Conservation (phyloP, 1,139 yeast species). For the Scheffersomyces illinoinensis region DNA sequence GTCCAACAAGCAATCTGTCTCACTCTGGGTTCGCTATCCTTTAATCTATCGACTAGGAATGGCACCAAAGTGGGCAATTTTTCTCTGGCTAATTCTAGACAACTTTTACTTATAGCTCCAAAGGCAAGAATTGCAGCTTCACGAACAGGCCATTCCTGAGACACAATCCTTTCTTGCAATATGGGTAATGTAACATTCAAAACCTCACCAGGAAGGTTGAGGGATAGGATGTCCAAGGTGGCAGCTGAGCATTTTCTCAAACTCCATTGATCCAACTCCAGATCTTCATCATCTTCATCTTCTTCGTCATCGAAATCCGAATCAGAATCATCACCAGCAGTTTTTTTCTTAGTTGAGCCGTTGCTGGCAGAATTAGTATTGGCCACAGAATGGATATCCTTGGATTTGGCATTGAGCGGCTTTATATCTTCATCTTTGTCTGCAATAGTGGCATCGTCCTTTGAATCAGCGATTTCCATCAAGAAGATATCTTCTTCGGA, state of each 20-base stretch:
- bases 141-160: constrained; percentile 80
- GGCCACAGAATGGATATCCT: constrained; percentile 57
- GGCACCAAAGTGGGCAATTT: constrained; percentile 83
- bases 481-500: constrained; percentile 76
- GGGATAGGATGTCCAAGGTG: constrained; percentile 78
- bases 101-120: constrained; percentile 94
- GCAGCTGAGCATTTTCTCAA: constrained; percentile 94
- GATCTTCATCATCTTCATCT: constrained; percentile 66
- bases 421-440: constrained; percentile 87
- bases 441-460: constrained; percentile 63
- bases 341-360: constrained; percentile 11
- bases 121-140: constrained; percentile 93
- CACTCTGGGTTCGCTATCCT: constrained; percentile 79
- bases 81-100: constrained; percentile 67
- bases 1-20: constrained; percentile 97
- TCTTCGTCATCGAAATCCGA: constrained; percentile 56
- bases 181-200: constrained; percentile 71
- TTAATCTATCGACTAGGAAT: constrained; percentile 75
- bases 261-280: constrained; percentile 77
- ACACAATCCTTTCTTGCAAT: constrained; percentile 66
- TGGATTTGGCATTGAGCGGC: constrained; percentile 72
- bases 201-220: constrained; percentile 66
- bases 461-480: constrained; percentile 70
- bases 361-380: constrained; percentile 20
- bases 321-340: constrained; percentile 34